Base-by-base conservation (phyloP, 2,329 filamentous ascomycete species). In the Aspergillus texensis region DNA sequence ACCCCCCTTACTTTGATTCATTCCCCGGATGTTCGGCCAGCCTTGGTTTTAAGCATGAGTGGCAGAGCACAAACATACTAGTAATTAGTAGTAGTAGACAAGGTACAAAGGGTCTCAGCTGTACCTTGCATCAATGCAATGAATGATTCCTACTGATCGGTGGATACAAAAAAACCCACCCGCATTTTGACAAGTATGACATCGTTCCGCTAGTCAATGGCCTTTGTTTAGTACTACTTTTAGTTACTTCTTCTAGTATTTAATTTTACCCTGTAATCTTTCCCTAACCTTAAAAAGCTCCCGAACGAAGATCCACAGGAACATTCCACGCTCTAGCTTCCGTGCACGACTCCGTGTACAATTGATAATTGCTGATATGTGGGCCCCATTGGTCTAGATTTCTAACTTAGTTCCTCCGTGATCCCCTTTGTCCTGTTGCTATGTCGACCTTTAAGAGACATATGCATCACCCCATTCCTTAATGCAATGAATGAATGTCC, bases 281-380 rank as follows among this genome's bases (percentile, higher is more conserved):
- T 34, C n/a, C 52, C 39, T n/a, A 55, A 62, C 50, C 36, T 48
- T 50, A 59, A 48, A 26, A 57, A 57, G 36, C 55, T 12, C 28
- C 50, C 48, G 24, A 30, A 24, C 41, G 30, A 30, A 36, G 58
- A 36, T 45, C 58, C 62, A 61, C 58, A 57, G 41, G 45, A 58
- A 34, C 56, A 63, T 63, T 63, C 62, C 46, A 36, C 46, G 46
- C 46, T 58, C 62, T 63, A 63, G 57, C 57, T 32, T 50, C 52
- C 46, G 46, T 5, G 19, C 39, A 41, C 19, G 3, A 41, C 39
- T 41, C 39, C 16, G 19, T n/a, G 39, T 28, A 28, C 26, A 28
- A 28, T 50, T 30, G 46, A 50, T 16, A 26, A 24, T 19, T 16
- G 24, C 19, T 21, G 28, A 19, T 16, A n/a, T 11, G 48, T 30